Evolutionary conservation across 106 monocot genomes (phyloP), one percentile per base, ranked within the genome.

Genomic region (Dendrobium nobile): DNA sequence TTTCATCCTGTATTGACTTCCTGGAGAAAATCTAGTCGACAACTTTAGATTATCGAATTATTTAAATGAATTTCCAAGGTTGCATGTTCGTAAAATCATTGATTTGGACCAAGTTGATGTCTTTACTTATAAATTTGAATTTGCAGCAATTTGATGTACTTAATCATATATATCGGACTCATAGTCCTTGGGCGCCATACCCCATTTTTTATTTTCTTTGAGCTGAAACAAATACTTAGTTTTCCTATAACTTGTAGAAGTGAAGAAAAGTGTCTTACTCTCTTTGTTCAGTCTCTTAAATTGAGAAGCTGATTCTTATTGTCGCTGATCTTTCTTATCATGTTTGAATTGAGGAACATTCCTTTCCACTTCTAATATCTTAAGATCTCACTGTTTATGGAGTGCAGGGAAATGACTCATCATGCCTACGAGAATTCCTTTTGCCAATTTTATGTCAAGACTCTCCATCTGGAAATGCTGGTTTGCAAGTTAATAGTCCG

Each of bases 371-470:
- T 65, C 7, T 0, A 72, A 72, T 72, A 33, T 72, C 72, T 72
- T 16, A 72, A 72, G 2, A 15, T 15, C 11, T 70, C 16, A 13
- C 27, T 43, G 74, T 10, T 43, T 75, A 75, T 75, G 40, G 41
- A 75, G 19, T 70, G 31, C 77, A 98, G 98, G 92, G 95, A 83
- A 92, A 87, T 88, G 87, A 91, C 78, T 94, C 98, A 42, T 89
- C 95, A 43, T 95, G 97, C 82, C 83, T 95, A 84, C 92, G 97
- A 27, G 97, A 95, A 75, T 95, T 95, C 82, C 92, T 98, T 44
- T 75, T 95, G 41, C 92, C 91, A 58, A 84, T 93, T 84, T 79
- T 98, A 19, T 87, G 75, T 56, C 86, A 65, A 79, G 85, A 91
- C 58, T 98, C 88, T 82, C 87, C 91, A 48, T 91, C 92, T 24